Evolutionary conservation across 768 basidiomycete species (phyloP).

Genomic region (Tricholoma sp.): DNA sequence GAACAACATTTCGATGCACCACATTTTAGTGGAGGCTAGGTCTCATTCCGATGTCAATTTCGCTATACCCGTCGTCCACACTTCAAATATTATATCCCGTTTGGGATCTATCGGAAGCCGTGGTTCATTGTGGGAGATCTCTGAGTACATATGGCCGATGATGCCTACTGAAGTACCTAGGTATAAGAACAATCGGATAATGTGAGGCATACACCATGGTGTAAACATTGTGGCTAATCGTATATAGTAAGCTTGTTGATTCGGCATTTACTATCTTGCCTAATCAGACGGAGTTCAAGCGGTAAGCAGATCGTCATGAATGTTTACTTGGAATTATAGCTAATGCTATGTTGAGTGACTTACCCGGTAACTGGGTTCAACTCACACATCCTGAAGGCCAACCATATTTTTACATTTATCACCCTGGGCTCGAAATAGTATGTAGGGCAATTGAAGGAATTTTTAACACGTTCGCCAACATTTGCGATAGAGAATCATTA

Average conservation of each 20-base stretch:
- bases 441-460: background rate
- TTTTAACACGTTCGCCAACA: background rate
- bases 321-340: background rate
- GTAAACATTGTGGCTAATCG: background rate
- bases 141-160: background rate
- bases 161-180: background rate
- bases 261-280: background rate
- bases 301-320: background rate
- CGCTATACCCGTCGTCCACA: background rate
- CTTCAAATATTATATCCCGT: background rate
- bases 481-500: slow-evolving; percentile 29
- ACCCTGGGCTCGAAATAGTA: slow-evolving; percentile 23
- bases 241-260: background rate
- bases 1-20: background rate
- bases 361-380: slow-evolving; percentile 22
- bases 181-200: background rate
- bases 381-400: slow-evolving; percentile 28
- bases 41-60: background rate
- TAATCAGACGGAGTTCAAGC: background rate
- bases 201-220: background rate
- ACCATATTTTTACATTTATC: slow-evolving; percentile 27
- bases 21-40: background rate
- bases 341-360: background rate
- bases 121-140: background rate
- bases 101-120: background rate